Evolutionary conservation across 208 protist species (phyloP).

Genomic region (Leishmania tarentolae): DNA sequence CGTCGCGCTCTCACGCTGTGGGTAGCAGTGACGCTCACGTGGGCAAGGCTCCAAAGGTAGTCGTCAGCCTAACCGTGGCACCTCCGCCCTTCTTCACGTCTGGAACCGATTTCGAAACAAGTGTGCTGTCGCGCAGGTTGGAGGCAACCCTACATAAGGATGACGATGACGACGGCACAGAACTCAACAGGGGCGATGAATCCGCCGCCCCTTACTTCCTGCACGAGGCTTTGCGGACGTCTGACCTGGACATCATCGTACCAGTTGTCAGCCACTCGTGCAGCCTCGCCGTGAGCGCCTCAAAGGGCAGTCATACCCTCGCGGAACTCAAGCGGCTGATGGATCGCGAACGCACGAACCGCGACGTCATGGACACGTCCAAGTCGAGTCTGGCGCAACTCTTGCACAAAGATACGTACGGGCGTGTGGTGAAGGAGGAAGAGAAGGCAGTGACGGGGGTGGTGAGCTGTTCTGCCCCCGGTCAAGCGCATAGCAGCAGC

Average conservation of each 20-base stretch:
- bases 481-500: background rate
- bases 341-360: constrained; percentile 61
- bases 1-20: background rate
- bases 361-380: constrained; percentile 69
- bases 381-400: constrained; percentile 68
- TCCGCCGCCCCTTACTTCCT: constrained; percentile 9
- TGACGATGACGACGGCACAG: constrained; percentile 16
- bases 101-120: constrained; percentile 65
- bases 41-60: constrained; percentile 20
- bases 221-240: constrained; percentile 19
- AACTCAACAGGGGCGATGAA: background rate
- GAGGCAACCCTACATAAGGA: background rate
- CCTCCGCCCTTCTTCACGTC: constrained; percentile 70
- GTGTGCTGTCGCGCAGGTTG: background rate
- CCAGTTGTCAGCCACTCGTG: constrained; percentile 62
- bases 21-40: background rate
- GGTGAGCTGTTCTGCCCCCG: background rate
- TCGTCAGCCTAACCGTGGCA: constrained; percentile 29
- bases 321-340: constrained; percentile 49
- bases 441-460: constrained; percentile 16
- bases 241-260: constrained; percentile 73
- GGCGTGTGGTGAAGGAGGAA: constrained; percentile 15
- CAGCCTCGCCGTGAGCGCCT: constrained; percentile 50
- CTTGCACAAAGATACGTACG: constrained; percentile 46
- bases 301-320: constrained; percentile 62